These are phyloP conservation scores for Rhododendron mucronatum DNA, from an alignment of 148 eudicot species.

Conservation along the genomic window DNA sequence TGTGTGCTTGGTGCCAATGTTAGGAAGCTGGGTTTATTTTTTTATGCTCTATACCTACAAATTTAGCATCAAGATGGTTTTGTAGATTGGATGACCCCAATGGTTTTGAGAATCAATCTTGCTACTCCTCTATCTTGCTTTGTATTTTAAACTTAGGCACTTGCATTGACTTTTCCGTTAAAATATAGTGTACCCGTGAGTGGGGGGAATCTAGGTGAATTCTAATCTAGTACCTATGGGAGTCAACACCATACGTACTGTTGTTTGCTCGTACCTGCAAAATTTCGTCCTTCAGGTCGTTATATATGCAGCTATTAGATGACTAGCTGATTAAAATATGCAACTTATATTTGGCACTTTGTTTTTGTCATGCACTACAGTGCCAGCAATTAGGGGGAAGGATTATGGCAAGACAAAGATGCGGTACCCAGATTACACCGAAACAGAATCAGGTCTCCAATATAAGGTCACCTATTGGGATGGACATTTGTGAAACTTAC, in stretches of 20 bases:
- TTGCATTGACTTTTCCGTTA: neutral
- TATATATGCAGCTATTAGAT: neutral
- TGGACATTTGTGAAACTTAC: neutral
- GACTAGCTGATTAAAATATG: slow-evolving; percentile 17
- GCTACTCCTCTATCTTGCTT: neutral
- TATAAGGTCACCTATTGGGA: slow-evolving; percentile 55
- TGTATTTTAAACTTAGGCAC: neutral
- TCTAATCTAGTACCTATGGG: neutral
- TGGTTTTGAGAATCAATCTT: neutral
- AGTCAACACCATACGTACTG: neutral
- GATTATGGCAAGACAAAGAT: slow-evolving; percentile 96
- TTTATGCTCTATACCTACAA: neutral
- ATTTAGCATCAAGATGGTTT: neutral
- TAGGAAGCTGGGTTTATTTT: neutral
- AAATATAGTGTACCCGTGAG: neutral
- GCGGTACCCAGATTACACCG: slow-evolving; percentile 83
- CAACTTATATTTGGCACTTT: slow-evolving; percentile 19
- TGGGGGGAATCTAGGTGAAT: neutral
- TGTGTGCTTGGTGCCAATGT: neutral
- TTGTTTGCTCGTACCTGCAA: neutral
- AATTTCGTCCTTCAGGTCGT: neutral
- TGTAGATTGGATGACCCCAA: neutral
- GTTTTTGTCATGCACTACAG: slow-evolving; percentile 37
- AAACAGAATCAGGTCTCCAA: slow-evolving; percentile 85
- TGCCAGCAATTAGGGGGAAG: slow-evolving; percentile 95